Conservation (phyloP, 2,329 filamentous ascomycete species). For the Cladosporium sphaerospermum region DNA sequence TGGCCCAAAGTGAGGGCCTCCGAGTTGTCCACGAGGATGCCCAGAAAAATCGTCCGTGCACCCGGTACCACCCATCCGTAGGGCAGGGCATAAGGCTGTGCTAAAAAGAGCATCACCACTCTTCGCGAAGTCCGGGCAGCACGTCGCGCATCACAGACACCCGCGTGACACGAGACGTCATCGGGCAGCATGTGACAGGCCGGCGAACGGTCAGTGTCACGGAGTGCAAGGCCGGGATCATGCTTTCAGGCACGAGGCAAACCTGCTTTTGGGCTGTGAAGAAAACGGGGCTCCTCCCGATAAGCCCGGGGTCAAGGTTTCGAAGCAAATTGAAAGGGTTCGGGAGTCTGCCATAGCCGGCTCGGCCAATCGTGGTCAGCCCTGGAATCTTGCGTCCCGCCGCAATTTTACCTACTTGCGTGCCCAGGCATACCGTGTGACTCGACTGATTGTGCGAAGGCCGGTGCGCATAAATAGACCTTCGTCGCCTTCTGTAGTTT, state of each 20-base stretch:
- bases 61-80: too few species aligned
- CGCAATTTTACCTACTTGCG: constrained; percentile 9
- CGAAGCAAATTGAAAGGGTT: not conserved
- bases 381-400: not conserved
- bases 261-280: constrained; percentile 7
- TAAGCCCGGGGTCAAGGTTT: constrained; percentile 5
- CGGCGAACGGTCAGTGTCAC: too few species aligned
- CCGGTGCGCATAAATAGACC: not conserved
- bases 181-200: too few species aligned
- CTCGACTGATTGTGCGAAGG: not conserved
- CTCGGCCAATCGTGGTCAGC: not conserved
- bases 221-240: constrained; percentile 1
- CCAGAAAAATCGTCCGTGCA: too few species aligned
- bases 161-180: too few species aligned
- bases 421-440: constrained; percentile 5
- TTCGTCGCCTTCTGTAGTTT: not conserved
- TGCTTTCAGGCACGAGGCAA: not conserved
- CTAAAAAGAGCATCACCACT: too few species aligned
- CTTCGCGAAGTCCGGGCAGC: too few species aligned
- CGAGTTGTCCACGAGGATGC: too few species aligned
- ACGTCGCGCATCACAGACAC: too few species aligned
- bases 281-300: constrained; percentile 4
- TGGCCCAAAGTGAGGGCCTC: too few species aligned
- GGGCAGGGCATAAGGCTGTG: too few species aligned
- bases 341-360: constrained; percentile 6